These are phyloP conservation scores for Capsicum pubescens DNA, from an alignment of 257 asterid species.

Conservation along the genomic window DNA sequence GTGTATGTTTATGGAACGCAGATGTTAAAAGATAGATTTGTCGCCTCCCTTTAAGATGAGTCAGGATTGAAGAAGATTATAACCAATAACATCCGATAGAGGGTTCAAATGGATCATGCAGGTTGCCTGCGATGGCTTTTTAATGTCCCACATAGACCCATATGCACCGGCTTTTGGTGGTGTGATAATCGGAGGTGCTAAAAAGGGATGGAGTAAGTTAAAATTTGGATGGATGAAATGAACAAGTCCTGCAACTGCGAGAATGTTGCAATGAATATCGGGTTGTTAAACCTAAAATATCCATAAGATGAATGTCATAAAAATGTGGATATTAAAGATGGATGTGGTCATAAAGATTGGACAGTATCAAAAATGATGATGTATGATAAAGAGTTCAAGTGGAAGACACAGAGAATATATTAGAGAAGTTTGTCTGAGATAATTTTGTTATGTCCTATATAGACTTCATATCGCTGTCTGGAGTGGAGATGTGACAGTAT, in stretches of 20 bases:
- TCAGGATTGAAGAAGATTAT: neutral
- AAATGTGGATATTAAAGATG: slow-evolving; percentile 1
- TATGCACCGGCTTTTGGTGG: neutral
- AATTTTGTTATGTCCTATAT: neutral
- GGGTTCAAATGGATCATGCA: neutral
- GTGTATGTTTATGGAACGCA: slow-evolving; percentile 1
- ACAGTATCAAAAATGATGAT: neutral
- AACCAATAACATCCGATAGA: neutral
- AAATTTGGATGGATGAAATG: neutral
- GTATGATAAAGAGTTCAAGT: neutral
- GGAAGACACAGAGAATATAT: neutral
- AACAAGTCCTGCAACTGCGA: neutral
- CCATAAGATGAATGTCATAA: neutral
- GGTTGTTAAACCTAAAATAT: neutral
- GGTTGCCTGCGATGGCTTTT: neutral
- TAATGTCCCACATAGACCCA: neutral
- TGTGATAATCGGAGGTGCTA: neutral
- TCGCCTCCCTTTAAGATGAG: neutral
- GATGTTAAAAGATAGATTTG: neutral
- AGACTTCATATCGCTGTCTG: neutral
- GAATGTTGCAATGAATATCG: neutral
- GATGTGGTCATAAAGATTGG: neutral
- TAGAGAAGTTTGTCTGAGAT: neutral
- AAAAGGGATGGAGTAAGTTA: neutral
- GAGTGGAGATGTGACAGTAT: neutral